Percentiles rank a stretch among this genome's conserved stretches.
These are phyloP conservation scores for Cladobotryum mycophilum DNA, from an alignment of 2,329 filamentous ascomycete genomes.

Conservation along the genomic window DNA sequence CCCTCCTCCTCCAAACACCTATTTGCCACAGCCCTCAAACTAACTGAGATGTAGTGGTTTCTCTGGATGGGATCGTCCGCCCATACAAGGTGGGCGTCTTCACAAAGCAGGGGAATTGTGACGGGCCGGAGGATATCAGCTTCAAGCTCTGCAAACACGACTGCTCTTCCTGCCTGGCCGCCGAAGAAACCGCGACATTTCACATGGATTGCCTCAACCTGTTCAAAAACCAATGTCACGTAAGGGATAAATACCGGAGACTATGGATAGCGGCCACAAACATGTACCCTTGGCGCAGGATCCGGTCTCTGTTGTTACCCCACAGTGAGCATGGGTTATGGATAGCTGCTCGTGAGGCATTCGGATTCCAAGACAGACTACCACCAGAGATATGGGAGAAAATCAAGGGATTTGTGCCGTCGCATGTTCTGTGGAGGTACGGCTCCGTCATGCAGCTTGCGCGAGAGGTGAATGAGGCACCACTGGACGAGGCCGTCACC, in stretches of 20 bases:
- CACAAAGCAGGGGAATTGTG: neutral
- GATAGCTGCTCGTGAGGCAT: neutral
- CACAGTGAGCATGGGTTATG: neutral
- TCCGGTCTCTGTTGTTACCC: neutral
- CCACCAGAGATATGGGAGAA: neutral
- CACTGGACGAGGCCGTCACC: neutral
- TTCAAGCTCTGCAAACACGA: neutral
- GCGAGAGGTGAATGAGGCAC: neutral
- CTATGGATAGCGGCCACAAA: slow-evolving; percentile 3
- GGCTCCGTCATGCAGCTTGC: neutral
- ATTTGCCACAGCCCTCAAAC: neutral
- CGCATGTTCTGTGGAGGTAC: slow-evolving; percentile 1
- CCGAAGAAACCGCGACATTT: neutral
- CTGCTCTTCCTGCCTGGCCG: slow-evolving; percentile 4
- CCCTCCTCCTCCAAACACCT: neutral
- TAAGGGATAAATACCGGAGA: neutral
- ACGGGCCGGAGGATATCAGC: neutral
- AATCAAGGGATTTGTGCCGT: neutral
- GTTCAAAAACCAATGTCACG: neutral
- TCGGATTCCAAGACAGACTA: neutral
- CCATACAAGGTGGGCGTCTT: neutral
- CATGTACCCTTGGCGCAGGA: neutral
- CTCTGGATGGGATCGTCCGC: neutral
- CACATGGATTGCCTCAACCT: slow-evolving; percentile 3
- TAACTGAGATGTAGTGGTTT: neutral